phyloP scores from a whole-genome alignment of 2,329 filamentous ascomycete species.

The Talaromyces pinophilus region DNA sequence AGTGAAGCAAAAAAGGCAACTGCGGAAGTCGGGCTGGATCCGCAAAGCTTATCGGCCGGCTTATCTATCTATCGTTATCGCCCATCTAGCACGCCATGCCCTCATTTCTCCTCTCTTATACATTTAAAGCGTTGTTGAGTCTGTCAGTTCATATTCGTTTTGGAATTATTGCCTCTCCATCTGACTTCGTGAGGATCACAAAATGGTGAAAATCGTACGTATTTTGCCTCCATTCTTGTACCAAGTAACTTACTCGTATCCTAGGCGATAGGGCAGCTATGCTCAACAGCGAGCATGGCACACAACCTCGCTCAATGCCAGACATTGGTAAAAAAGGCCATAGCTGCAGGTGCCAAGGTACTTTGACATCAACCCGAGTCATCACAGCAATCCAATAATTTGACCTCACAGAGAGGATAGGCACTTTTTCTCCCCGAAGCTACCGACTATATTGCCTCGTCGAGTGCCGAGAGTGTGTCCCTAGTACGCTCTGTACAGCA shows the following conservation, averaged over 20 bases:
- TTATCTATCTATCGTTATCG: background rate
- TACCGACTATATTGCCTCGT: constrained; percentile 78
- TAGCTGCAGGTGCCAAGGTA: constrained; percentile 75
- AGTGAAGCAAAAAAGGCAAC: constrained; percentile 11
- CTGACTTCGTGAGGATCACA: background rate
- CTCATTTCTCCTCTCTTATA: background rate
- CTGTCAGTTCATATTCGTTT: too few relatives aligned
- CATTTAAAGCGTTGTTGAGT: background rate
- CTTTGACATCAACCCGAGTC: background rate
- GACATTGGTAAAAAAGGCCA: constrained; percentile 69
- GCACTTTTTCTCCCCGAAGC: constrained; percentile 91
- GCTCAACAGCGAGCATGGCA: constrained; percentile 74
- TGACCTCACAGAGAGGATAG: constrained; percentile 39
- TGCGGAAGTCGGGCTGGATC: constrained; percentile 1
- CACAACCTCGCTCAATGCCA: constrained; percentile 81
- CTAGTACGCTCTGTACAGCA: constrained; percentile 67
- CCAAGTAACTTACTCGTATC: constrained; percentile 16
- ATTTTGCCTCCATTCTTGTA: background rate
- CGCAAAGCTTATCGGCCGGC: constrained; percentile 1
- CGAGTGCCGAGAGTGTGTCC: constrained; percentile 65
- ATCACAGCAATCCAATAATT: background rate
- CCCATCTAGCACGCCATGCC: background rate
- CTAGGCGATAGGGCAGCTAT: constrained; percentile 86
- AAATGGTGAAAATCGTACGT: constrained; percentile 21
- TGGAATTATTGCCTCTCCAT: too few relatives aligned